Conservation (phyloP, 2,329 filamentous ascomycete species). For the Colletotrichum sp. region DNA sequence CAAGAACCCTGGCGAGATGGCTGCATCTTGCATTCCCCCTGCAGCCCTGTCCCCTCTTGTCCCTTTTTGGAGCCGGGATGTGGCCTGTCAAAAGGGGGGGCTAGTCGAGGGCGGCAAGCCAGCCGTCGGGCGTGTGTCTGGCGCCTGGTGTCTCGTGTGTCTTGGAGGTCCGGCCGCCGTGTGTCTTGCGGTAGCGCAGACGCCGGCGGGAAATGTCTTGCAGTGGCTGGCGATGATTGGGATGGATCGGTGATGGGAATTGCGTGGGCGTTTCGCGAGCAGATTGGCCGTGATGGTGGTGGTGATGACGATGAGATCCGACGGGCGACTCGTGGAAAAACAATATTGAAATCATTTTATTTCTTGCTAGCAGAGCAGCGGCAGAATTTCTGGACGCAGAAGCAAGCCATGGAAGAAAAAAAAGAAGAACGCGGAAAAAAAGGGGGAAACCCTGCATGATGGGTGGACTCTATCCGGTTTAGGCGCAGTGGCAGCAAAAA, state of each 20-base stretch:
- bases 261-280: not conserved
- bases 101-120: not conserved
- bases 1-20: not conserved
- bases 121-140: not conserved
- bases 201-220: not conserved
- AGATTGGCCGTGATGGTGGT: not conserved
- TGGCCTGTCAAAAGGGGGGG: not conserved
- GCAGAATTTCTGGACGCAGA: not conserved
- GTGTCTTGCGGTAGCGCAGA: not conserved
- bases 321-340: not conserved
- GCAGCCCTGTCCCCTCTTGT: conserved; percentile 8
- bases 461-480: not conserved
- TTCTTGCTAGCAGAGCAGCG: not conserved
- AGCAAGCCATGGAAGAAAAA: not conserved
- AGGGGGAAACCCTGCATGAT: conserved; percentile 5
- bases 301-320: not conserved
- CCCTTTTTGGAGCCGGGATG: not conserved
- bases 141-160: not conserved
- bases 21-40: conserved; percentile 17
- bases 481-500: not conserved
- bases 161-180: not conserved
- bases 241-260: not conserved
- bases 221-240: not conserved
- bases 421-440: not conserved
- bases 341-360: not conserved